These are phyloP conservation scores for Nemania diffusa DNA, from an alignment of 2,329 filamentous ascomycete species.

Conservation along the genomic window DNA sequence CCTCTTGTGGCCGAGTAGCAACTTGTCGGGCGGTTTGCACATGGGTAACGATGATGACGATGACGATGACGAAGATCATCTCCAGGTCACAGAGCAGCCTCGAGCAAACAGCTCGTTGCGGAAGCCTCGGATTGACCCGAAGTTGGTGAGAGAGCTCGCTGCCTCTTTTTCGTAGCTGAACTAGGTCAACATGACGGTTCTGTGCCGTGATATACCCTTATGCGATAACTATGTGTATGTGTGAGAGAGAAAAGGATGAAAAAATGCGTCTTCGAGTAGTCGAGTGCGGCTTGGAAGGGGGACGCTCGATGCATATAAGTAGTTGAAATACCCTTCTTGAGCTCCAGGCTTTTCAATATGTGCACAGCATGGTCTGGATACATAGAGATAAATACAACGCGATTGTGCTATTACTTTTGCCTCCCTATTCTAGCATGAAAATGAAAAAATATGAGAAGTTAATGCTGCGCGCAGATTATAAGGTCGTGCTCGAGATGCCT, in stretches of 20 bases:
- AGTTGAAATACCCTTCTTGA: neutral
- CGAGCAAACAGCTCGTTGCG: slow-evolving; percentile 3
- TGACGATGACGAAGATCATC: slow-evolving; percentile 32
- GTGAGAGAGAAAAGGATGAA: neutral
- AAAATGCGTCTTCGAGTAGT: neutral
- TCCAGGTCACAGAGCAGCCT: slow-evolving; percentile 38
- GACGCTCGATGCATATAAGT: slow-evolving; percentile 2
- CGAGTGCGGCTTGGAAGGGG: neutral
- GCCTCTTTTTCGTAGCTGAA: slow-evolving; percentile 2
- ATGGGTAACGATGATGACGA: slow-evolving; percentile 16
- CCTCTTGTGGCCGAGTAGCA: slow-evolving; percentile 4
- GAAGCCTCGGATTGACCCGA: slow-evolving; percentile 10
- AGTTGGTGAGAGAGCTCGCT: slow-evolving; percentile 21
- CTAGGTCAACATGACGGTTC: neutral
- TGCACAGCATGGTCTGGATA: neutral
- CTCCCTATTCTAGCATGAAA: too few relatives aligned
- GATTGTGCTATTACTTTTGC: too few relatives aligned
- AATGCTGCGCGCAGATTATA: too few relatives aligned
- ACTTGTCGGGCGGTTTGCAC: neutral
- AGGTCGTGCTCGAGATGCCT: too few relatives aligned
- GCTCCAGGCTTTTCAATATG: neutral
- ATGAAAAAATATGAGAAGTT: too few relatives aligned
- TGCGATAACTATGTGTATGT: neutral
- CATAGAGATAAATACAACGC: neutral
- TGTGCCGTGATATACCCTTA: neutral